These are phyloP conservation scores for Trichoderma koningiopsis DNA, from an alignment of 2,329 filamentous ascomycete genomes.

Conservation along the genomic window DNA sequence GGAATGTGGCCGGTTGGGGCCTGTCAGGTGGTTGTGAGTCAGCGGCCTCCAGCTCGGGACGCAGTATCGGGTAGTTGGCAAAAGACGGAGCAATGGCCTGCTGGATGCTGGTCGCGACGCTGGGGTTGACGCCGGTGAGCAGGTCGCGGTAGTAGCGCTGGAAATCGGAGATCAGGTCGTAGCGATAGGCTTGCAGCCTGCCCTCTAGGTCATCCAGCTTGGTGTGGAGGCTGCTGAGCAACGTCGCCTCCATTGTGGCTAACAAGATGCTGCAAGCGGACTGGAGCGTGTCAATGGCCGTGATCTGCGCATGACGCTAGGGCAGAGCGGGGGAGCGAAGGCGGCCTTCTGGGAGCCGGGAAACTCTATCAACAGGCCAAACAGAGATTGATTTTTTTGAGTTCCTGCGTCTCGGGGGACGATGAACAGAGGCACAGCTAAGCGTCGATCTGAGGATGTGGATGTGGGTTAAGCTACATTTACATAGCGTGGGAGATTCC, in stretches of 20 bases:
- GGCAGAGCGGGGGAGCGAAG: constrained; percentile 24
- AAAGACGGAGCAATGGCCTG: constrained; percentile 50
- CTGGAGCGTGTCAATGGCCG: constrained; percentile 36
- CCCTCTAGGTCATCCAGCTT: constrained; percentile 60
- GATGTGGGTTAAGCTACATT: constrained; percentile 21
- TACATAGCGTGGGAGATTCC: constrained; percentile 23
- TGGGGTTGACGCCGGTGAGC: constrained; percentile 50
- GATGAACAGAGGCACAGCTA: constrained; percentile 6
- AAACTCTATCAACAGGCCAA: constrained; percentile 24
- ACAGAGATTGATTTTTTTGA: constrained; percentile 1
- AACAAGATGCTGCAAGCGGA: constrained; percentile 37
- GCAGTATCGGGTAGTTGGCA: constrained; percentile 50
- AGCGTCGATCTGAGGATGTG: constrained; percentile 15
- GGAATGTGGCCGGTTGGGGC: constrained; percentile 37
- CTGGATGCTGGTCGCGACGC: constrained; percentile 51
- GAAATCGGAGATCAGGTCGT: constrained; percentile 60
- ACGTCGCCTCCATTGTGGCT: constrained; percentile 46
- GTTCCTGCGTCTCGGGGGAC: constrained; percentile 2
- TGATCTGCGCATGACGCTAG: constrained; percentile 42
- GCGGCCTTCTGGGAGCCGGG: constrained; percentile 20
- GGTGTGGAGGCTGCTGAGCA: constrained; percentile 54
- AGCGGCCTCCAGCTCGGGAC: constrained; percentile 41
- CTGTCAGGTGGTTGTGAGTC: constrained; percentile 39
- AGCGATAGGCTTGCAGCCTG: constrained; percentile 59
- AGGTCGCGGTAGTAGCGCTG: constrained; percentile 54